phyloP scores from a whole-genome alignment of 805 yeast genomes.

The Brettanomyces sp. region DNA sequence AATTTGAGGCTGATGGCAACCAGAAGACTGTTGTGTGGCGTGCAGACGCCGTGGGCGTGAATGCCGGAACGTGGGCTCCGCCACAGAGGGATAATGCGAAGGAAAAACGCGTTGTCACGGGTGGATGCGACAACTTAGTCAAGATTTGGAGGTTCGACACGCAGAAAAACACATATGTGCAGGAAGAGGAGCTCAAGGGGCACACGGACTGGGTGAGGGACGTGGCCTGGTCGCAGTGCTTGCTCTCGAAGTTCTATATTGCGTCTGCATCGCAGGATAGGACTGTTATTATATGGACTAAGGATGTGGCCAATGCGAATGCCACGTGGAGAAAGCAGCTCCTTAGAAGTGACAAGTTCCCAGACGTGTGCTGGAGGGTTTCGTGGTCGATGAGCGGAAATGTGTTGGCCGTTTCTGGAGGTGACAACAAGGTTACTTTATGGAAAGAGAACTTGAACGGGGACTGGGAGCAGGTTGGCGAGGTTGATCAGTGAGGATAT shows the following conservation, averaged over 20 bases:
- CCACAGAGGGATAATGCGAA: constrained; percentile 29
- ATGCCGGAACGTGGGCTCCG: constrained; percentile 94
- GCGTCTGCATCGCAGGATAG: constrained; percentile 97
- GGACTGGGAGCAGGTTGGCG: constrained; percentile 97
- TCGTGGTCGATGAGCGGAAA: constrained; percentile 97
- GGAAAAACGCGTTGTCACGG: constrained; percentile 75
- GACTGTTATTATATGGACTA: constrained; percentile 92
- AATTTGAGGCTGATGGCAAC: constrained; percentile 83
- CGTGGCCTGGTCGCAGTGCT: constrained; percentile 95
- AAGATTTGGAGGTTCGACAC: constrained; percentile 78
- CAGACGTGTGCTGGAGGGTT: constrained; percentile 97
- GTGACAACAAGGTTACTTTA: constrained; percentile 89
- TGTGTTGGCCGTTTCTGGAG: constrained; percentile 89
- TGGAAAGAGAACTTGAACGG: constrained; percentile 95
- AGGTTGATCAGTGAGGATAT: constrained; percentile 60
- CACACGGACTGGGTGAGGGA: constrained; percentile 99
- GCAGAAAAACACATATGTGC: constrained; percentile 44
- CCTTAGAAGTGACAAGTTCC: constrained; percentile 72
- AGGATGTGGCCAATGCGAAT: constrained; percentile 26
- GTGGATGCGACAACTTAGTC: constrained; percentile 91
- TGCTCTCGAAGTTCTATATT: constrained; percentile 76
- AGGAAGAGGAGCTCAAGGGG: constrained; percentile 75
- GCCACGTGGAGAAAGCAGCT: constrained; percentile 66
- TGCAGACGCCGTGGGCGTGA: constrained; percentile 92
- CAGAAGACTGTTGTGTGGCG: constrained; percentile 51